A percentile compares a stretch with the other conserved stretches of the same genome.
Evolutionary conservation across 2,329 filamentous ascomycete genomes (phyloP).

Genomic region (Cytospora chrysosperma): DNA sequence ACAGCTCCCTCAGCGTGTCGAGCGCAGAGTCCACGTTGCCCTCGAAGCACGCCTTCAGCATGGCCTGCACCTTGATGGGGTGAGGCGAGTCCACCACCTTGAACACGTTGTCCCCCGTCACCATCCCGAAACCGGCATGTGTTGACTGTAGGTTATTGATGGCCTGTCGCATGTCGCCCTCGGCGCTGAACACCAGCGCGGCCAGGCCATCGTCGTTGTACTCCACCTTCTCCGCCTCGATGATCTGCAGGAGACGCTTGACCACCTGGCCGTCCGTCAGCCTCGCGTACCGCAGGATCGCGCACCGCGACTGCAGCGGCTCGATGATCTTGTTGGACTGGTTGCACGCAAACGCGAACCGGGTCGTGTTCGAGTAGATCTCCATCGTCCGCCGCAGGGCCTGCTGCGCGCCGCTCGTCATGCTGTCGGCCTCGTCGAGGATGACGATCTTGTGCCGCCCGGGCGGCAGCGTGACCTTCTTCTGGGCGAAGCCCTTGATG

Average conservation of each 20-base stretch:
- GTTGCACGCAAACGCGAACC: conserved; percentile 98
- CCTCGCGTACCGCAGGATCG: conserved; percentile 89
- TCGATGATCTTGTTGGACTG: conserved; percentile 99
- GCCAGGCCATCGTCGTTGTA: conserved; percentile 92
- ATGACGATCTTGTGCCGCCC: conserved; percentile 96
- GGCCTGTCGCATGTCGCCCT: conserved; percentile 97
- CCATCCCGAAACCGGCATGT: conserved; percentile 88
- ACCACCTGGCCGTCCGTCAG: conserved; percentile 92
- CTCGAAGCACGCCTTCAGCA: conserved; percentile 97
- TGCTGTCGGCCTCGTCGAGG: conserved; percentile 95
- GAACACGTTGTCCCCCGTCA: conserved; percentile 98
- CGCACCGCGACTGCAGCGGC: conserved; percentile 94
- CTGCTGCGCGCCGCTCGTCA: conserved; percentile 96
- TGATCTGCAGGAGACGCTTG: conserved; percentile 86
- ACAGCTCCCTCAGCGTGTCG: conserved; percentile 83
- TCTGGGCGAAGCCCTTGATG: conserved; percentile 98
- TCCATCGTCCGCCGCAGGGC: conserved; percentile 96
- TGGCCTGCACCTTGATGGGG: conserved; percentile 96
- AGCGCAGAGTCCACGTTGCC: conserved; percentile 85
- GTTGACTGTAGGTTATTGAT: conserved; percentile 98
- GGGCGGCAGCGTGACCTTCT: conserved; percentile 91
- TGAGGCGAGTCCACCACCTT: conserved; percentile 96
- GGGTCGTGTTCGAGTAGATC: conserved; percentile 93
- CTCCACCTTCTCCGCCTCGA: conserved; percentile 85
- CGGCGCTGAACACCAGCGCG: conserved; percentile 93